Evolutionary conservation across 257 asterid species (phyloP).

Genomic region (Nicotiana tomentosiformis): DNA sequence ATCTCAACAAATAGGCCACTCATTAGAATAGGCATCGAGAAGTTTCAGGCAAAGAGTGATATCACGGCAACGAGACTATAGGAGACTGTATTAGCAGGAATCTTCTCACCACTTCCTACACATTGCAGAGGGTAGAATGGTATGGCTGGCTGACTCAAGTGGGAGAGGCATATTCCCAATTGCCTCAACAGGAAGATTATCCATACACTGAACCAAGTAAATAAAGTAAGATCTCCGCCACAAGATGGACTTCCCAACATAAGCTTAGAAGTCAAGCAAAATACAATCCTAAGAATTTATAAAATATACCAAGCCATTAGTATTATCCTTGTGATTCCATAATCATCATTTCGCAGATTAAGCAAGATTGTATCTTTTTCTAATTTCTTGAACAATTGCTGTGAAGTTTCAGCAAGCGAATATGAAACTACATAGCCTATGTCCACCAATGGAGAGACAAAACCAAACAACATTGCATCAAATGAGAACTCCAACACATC

Average conservation of each 20-base stretch:
- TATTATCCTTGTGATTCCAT: neutral
- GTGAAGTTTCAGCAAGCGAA: neutral
- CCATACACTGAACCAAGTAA: slow-evolving; percentile 30
- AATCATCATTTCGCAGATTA: neutral
- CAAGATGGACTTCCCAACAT: neutral
- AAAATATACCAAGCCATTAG: neutral
- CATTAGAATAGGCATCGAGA: slow-evolving; percentile 58
- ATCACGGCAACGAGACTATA: too few species aligned
- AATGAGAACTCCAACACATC: neutral
- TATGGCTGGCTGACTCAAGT: slow-evolving; percentile 69
- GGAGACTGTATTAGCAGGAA: neutral
- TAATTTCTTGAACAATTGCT: neutral
- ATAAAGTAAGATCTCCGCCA: neutral
- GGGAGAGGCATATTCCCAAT: slow-evolving; percentile 59
- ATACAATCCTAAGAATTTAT: neutral
- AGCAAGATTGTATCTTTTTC: neutral
- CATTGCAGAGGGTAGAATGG: slow-evolving; percentile 68
- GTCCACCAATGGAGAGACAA: neutral
- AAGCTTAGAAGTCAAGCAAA: neutral
- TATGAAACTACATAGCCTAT: neutral
- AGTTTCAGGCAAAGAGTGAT: slow-evolving; percentile 35
- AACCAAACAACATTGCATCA: neutral
- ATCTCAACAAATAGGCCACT: slow-evolving; percentile 64
- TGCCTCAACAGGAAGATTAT: slow-evolving; percentile 74
- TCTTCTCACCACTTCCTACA: slow-evolving; percentile 80